Conservation (phyloP, 495 filamentous ascomycete species). For the Penicillium malachiteum region DNA sequence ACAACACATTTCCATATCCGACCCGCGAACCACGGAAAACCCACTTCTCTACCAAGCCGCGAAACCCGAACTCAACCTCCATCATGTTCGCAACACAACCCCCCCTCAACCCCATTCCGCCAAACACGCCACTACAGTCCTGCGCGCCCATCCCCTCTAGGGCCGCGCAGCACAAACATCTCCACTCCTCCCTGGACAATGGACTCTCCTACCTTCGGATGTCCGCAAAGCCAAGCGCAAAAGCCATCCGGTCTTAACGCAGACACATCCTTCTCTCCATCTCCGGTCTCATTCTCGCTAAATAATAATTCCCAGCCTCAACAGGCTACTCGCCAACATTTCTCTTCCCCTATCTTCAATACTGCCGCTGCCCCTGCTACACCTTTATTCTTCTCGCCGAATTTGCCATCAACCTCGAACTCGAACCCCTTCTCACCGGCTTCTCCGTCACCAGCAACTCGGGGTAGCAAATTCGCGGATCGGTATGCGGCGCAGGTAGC, state of each 20-base stretch:
- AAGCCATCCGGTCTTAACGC: slow-evolving; percentile 11
- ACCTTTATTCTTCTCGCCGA: neutral
- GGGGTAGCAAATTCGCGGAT: slow-evolving; percentile 25
- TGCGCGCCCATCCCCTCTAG: slow-evolving; percentile 53
- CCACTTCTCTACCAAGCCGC: neutral
- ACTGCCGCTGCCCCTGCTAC: slow-evolving; percentile 5
- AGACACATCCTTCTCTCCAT: slow-evolving; percentile 5
- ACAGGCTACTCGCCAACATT: slow-evolving; percentile 1
- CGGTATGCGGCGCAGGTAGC: slow-evolving; percentile 29
- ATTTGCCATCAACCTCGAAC: neutral
- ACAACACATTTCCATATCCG: slow-evolving; percentile 24
- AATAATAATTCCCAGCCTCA: slow-evolving; percentile 7
- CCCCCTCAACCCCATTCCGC: slow-evolving; percentile 33
- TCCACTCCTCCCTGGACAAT: slow-evolving; percentile 30
- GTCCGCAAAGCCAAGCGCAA: slow-evolving; percentile 1
- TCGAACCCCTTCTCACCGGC: slow-evolving; percentile 10
- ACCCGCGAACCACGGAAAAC: slow-evolving; percentile 18
- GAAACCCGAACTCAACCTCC: slow-evolving; percentile 8
- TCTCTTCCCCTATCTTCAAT: slow-evolving; percentile 8
- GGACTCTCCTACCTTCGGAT: slow-evolving; percentile 13
- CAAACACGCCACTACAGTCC: slow-evolving; percentile 46
- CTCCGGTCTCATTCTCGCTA: slow-evolving; percentile 16
- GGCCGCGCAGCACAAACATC: slow-evolving; percentile 28
- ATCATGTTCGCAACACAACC: slow-evolving; percentile 39
- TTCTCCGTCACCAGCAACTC: slow-evolving; percentile 13